These are phyloP conservation scores for Apiotrichum laibachii DNA, from an alignment of 1,284 basidiomycete genomes.

Conservation along the genomic window DNA sequence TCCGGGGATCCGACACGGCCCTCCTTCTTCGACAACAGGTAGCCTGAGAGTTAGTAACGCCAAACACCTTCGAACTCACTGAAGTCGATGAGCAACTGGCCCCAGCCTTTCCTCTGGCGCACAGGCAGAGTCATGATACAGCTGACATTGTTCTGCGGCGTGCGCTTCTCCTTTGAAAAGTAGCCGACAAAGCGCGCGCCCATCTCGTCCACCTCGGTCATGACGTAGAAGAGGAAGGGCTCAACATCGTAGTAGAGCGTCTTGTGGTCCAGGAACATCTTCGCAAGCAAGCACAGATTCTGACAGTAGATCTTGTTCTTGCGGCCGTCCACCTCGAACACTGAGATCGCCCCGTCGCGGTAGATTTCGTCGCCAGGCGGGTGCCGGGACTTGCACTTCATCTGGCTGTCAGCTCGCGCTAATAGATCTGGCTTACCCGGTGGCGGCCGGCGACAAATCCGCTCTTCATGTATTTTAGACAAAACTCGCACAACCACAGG, in stretches of 20 bases:
- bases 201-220: conserved; percentile 83
- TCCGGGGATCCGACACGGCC: conserved; percentile 82
- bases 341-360: conserved; percentile 78
- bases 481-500: conserved; percentile 97
- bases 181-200: conserved; percentile 97
- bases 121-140: conserved; percentile 99
- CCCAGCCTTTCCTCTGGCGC: conserved; percentile 90
- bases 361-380: conserved; percentile 99
- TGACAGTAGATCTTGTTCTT: conserved; percentile 99
- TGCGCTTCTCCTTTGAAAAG: conserved; percentile 98
- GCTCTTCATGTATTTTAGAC: conserved; percentile 98
- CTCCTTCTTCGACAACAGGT: conserved; percentile 93
- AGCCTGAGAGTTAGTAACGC: conserved; percentile 61
- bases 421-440: conserved; percentile 60
- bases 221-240: conserved; percentile 98
- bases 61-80: conserved; percentile 61
- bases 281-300: conserved; percentile 96
- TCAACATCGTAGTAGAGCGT: conserved; percentile 99
- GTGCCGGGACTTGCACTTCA: conserved; percentile 91
- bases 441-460: conserved; percentile 83
- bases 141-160: conserved; percentile 92
- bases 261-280: conserved; percentile 99
- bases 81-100: conserved; percentile 91
- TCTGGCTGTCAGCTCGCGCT: conserved; percentile 53
- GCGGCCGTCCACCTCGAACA: conserved; percentile 97